These are phyloP conservation scores for Geranium rotundifolium DNA, from an alignment of 345 rosid genomes.

Conservation along the genomic window DNA sequence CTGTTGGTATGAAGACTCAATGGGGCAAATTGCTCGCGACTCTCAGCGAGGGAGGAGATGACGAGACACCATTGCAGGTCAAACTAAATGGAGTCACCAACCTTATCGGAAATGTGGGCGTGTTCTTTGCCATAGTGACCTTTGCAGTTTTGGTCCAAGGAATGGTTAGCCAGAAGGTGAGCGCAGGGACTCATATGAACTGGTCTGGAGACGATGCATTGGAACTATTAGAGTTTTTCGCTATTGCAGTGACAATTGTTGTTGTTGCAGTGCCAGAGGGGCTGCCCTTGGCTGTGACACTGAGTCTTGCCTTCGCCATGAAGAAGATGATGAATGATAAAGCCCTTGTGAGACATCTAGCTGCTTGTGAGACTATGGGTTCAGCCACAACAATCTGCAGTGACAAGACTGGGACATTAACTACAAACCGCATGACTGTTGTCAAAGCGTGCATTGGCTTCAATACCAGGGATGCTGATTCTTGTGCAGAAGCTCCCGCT, in stretches of 20 bases:
- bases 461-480: constrained; percentile 38
- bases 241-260: constrained; percentile 85
- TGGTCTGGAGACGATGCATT: constrained; percentile 84
- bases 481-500: constrained; percentile 50
- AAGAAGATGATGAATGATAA: constrained; percentile 98
- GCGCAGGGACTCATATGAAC: constrained; percentile 30
- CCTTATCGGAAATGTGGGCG: constrained; percentile 75
- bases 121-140: constrained; percentile 71
- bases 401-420: constrained; percentile 87
- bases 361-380: constrained; percentile 97
- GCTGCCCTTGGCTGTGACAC: constrained; percentile 87
- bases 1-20: constrained; percentile 95
- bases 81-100: constrained; percentile 91
- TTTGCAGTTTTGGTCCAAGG: constrained; percentile 82
- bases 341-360: constrained; percentile 85
- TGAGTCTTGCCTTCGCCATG: constrained; percentile 95
- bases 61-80: constrained; percentile 91
- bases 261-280: constrained; percentile 98
- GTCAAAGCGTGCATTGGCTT: constrained; percentile 82
- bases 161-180: constrained; percentile 44
- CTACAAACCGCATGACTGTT: constrained; percentile 86
- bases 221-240: constrained; percentile 68
- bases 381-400: constrained; percentile 91
- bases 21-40: constrained; percentile 98
- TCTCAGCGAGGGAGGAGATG: constrained; percentile 89